These are phyloP conservation scores for Penicillium manginii DNA, from an alignment of 495 filamentous ascomycete genomes.

Conservation along the genomic window DNA sequence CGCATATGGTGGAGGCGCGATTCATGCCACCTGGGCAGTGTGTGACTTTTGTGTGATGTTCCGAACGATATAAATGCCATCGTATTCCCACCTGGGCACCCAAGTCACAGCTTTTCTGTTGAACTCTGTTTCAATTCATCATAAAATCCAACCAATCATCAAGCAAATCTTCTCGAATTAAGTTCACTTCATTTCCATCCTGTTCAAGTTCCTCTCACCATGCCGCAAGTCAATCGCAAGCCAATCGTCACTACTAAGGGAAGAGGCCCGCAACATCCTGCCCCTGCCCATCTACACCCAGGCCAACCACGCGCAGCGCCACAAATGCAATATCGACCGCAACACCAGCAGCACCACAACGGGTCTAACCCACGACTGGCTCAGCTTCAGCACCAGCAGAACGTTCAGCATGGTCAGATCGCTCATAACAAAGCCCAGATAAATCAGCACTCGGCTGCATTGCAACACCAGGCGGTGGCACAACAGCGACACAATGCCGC, in stretches of 20 bases:
- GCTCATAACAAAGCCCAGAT: background rate
- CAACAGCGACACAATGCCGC: background rate
- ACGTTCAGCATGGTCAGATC: background rate
- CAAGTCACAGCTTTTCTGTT: background rate
- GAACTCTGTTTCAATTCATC: background rate
- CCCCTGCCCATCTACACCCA: background rate
- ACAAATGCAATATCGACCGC: background rate
- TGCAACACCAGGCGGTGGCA: background rate
- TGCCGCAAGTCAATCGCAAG: background rate
- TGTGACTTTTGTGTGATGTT: no score
- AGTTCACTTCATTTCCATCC: background rate
- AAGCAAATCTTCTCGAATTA: background rate
- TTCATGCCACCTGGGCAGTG: no score
- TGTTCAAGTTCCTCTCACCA: background rate
- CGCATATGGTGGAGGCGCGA: no score
- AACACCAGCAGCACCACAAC: background rate
- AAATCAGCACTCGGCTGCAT: background rate
- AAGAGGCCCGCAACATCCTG: background rate
- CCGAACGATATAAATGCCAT: background rate
- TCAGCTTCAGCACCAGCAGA: background rate
- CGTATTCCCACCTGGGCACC: background rate
- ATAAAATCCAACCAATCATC: background rate
- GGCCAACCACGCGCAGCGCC: background rate
- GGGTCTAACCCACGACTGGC: background rate
- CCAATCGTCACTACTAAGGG: background rate